A percentile compares a stretch with the other conserved stretches of the same genome.
These are phyloP conservation scores for Plantago coronopus DNA, from an alignment of 305 asterid species.

Conservation along the genomic window DNA sequence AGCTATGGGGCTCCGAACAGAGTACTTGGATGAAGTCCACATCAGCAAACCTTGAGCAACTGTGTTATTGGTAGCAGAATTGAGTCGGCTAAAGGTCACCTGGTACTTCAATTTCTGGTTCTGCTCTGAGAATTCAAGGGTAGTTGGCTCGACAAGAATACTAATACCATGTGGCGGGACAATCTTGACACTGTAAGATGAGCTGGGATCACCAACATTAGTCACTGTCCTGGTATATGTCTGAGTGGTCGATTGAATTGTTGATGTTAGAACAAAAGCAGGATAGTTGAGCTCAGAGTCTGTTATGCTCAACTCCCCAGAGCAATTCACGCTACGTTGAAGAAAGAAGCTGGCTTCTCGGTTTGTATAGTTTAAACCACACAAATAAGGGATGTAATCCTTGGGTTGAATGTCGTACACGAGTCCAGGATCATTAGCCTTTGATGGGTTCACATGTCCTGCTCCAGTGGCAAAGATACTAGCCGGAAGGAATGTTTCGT, in stretches of 20 bases:
- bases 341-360: constrained; percentile 20
- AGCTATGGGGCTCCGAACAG: constrained; percentile 40
- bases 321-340: constrained; percentile 28
- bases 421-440: constrained; percentile 44
- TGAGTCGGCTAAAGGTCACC: constrained; percentile 29
- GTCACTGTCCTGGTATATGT: constrained; percentile 40
- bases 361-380: constrained; percentile 37
- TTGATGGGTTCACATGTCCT: constrained; percentile 47
- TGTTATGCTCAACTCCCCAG: constrained; percentile 13
- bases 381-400: constrained; percentile 40
- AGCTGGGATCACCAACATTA: constrained; percentile 37
- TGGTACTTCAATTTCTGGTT: constrained; percentile 32
- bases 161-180: constrained; percentile 25
- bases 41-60: constrained; percentile 31
- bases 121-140: constrained; percentile 26
- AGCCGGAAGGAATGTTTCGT: constrained; percentile 29
- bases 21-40: constrained; percentile 33
- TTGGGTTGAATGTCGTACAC: constrained; percentile 34
- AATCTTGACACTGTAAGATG: constrained; percentile 28
- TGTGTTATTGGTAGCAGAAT: neutral
- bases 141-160: constrained; percentile 26
- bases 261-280: constrained; percentile 27
- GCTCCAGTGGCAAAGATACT: constrained; percentile 35
- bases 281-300: constrained; percentile 48
- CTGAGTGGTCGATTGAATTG: constrained; percentile 23